phyloP scores from a whole-genome alignment of 164 flowering plant species.

The Sextonia rubra region DNA sequence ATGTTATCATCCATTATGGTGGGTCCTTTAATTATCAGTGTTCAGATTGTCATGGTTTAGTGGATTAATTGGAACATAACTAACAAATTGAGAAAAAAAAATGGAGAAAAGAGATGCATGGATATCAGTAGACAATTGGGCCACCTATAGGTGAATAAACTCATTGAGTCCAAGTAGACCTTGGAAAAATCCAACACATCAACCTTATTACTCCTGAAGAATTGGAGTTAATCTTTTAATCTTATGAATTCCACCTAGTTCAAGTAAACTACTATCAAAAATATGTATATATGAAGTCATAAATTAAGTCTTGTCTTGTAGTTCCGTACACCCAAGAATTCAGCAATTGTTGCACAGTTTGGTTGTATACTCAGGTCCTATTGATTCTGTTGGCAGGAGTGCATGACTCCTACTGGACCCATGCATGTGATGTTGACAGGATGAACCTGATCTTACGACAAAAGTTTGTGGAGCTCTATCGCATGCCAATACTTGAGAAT shows the following conservation, averaged over 20 bases:
- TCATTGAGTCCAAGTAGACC: background rate
- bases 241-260: too few relatives aligned
- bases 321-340: background rate
- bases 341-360: background rate
- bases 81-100: too few relatives aligned
- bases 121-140: too few relatives aligned
- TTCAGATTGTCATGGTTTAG: too few relatives aligned
- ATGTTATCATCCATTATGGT: too few relatives aligned
- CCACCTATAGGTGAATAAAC: background rate
- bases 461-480: slow-evolving; percentile 89
- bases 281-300: background rate
- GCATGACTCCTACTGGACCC: slow-evolving; percentile 97
- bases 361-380: background rate
- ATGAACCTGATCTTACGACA: slow-evolving; percentile 80
- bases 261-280: too few relatives aligned
- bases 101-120: too few relatives aligned
- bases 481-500: slow-evolving; percentile 75
- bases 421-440: slow-evolving; percentile 86
- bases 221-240: too few relatives aligned
- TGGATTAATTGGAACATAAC: too few relatives aligned
- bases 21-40: too few relatives aligned
- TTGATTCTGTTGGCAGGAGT: slow-evolving; percentile 49
- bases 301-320: background rate
- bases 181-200: background rate
- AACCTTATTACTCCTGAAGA: too few relatives aligned